Percentiles rank a stretch among this genome's conserved stretches.
Conservation (phyloP, 257 asterid species). For the Capsicum pubescens region DNA sequence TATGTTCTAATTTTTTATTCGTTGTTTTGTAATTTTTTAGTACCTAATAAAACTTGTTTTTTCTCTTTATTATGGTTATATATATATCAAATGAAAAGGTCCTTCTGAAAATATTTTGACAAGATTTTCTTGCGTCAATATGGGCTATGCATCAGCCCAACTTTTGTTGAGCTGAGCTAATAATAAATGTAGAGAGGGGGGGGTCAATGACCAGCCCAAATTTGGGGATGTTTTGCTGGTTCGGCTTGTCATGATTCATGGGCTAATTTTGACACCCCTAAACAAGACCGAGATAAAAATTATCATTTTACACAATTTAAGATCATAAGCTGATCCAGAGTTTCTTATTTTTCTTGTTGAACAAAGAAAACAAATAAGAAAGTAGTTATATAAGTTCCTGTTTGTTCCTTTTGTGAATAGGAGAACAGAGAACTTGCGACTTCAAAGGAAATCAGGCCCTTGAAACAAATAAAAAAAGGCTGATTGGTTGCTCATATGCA, state of each 20-base stretch:
- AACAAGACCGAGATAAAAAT: background rate
- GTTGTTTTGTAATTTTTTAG: background rate
- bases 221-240: too few relatives aligned
- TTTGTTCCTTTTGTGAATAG: background rate
- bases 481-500: constrained; percentile 15
- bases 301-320: background rate
- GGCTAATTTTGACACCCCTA: background rate
- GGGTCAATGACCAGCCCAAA: too few relatives aligned
- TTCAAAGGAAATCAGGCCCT: constrained; percentile 13
- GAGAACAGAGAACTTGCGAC: background rate
- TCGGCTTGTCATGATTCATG: background rate
- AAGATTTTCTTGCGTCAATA: background rate
- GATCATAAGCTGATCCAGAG: background rate
- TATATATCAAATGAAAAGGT: background rate
- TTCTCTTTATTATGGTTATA: background rate
- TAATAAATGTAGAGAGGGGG: background rate
- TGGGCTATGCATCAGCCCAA: background rate
- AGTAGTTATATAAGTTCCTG: background rate
- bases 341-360: background rate
- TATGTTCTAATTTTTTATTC: background rate
- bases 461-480: constrained; percentile 3
- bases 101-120: background rate
- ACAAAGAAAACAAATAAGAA: background rate
- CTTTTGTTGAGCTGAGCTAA: background rate
- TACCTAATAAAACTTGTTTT: background rate